Evolutionary conservation across 208 protist species (phyloP).

Genomic region (Acanthamoeba lenticulata): DNA sequence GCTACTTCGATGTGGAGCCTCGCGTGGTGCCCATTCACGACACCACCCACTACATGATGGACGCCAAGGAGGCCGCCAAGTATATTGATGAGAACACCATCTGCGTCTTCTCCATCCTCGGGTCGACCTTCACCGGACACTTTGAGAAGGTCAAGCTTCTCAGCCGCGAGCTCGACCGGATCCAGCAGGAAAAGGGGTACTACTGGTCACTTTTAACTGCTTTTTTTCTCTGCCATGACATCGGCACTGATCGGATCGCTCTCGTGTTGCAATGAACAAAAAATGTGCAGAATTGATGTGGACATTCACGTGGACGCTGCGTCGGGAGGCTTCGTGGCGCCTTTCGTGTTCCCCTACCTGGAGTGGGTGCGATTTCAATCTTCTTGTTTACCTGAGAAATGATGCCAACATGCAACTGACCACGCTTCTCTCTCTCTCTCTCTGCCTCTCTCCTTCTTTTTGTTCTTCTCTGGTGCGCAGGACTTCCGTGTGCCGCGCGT

Average conservation of each 20-base stretch:
- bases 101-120: constrained; percentile 74
- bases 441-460: no score
- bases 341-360: constrained; percentile 68
- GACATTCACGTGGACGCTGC: constrained; percentile 81
- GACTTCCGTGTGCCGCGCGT: constrained; percentile 77
- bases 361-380: no score
- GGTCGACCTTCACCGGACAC: constrained; percentile 72
- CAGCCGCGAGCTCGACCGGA: constrained; percentile 49
- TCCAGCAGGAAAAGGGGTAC: constrained; percentile 63
- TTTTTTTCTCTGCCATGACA: no score
- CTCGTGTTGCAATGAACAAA: not conserved
- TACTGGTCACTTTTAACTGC: not conserved
- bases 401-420: no score
- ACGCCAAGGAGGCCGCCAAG: constrained; percentile 45
- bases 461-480: no score
- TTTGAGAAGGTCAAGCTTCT: constrained; percentile 75
- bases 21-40: constrained; percentile 38
- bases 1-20: constrained; percentile 76
- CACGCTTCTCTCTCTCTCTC: no score
- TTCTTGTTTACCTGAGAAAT: no score
- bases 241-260: no score
- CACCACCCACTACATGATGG: constrained; percentile 24
- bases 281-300: constrained; percentile 47
- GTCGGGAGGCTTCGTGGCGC: constrained; percentile 78
- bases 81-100: constrained; percentile 79